phyloP scores from a whole-genome alignment of 2,329 filamentous ascomycete genomes.

The Didymella pomorum region DNA sequence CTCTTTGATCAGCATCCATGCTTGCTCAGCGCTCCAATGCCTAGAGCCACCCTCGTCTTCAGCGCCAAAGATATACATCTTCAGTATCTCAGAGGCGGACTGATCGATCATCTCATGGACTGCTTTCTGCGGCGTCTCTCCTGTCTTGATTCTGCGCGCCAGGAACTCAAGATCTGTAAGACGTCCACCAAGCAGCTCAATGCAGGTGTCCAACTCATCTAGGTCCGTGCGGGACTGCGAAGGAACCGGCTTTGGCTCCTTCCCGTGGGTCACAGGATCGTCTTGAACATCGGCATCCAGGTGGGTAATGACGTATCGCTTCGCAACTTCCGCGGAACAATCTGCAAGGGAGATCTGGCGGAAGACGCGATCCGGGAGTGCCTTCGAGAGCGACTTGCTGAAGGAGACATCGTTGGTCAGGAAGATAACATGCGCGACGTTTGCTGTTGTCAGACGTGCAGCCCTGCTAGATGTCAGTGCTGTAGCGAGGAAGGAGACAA shows the following conservation, averaged over 20 bases:
- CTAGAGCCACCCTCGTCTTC: slow-evolving; percentile 63
- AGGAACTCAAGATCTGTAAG: slow-evolving; percentile 96
- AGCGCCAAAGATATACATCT: slow-evolving; percentile 80
- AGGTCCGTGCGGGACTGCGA: slow-evolving; percentile 65
- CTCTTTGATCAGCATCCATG: slow-evolving; percentile 85
- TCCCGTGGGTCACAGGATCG: slow-evolving; percentile 49
- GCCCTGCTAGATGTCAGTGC: slow-evolving; percentile 60
- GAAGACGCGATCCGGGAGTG: slow-evolving; percentile 90
- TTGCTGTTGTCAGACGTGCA: slow-evolving; percentile 81
- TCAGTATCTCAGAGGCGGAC: slow-evolving; percentile 86
- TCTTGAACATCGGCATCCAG: slow-evolving; percentile 64
- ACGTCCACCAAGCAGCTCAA: slow-evolving; percentile 83
- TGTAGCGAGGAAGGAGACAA: neutral
- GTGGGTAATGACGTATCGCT: slow-evolving; percentile 87
- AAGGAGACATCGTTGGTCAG: slow-evolving; percentile 89
- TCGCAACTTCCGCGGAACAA: slow-evolving; percentile 81
- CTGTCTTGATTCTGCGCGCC: slow-evolving; percentile 85
- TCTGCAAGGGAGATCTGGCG: slow-evolving; percentile 86
- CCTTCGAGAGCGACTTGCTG: slow-evolving; percentile 84
- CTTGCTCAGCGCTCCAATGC: slow-evolving; percentile 84
- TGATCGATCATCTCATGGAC: slow-evolving; percentile 89
- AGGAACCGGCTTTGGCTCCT: slow-evolving; percentile 53
- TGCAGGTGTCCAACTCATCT: slow-evolving; percentile 78
- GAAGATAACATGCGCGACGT: slow-evolving; percentile 93
- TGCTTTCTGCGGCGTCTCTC: slow-evolving; percentile 81